phyloP scores from a whole-genome alignment of 345 rosid species.

The Hevea brasiliensis region DNA sequence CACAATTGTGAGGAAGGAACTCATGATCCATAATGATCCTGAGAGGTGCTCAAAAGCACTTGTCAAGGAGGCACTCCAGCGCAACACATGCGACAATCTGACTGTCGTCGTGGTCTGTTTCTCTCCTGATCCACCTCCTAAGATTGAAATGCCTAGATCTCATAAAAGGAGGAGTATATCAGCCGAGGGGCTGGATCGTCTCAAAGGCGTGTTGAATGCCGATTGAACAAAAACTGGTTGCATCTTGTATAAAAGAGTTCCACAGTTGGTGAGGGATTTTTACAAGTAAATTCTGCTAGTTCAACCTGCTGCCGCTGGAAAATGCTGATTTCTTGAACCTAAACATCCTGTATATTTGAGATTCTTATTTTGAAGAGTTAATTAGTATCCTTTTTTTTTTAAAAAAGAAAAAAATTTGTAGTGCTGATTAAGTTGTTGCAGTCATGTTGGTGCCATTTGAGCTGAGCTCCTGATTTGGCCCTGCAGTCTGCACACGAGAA shows the following conservation, averaged over 20 bases:
- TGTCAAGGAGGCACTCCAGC: conserved; percentile 83
- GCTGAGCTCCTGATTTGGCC: background rate
- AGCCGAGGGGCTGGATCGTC: conserved; percentile 86
- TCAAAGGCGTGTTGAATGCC: conserved; percentile 66
- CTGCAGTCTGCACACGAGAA: background rate
- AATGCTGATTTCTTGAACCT: background rate
- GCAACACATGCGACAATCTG: conserved; percentile 81
- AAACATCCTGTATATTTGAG: conserved; percentile 6
- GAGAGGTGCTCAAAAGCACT: conserved; percentile 59
- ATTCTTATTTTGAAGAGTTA: background rate
- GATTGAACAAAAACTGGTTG: background rate
- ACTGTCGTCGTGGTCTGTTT: conserved; percentile 79
- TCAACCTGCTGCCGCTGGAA: background rate
- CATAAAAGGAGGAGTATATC: conserved; percentile 90
- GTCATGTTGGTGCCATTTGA: background rate
- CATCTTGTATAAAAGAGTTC: background rate
- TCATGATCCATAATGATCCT: conserved; percentile 79
- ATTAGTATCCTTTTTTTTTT: background rate
- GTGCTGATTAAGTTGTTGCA: background rate
- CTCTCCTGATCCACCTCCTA: conserved; percentile 71
- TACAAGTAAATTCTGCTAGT: background rate
- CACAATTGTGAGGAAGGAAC: conserved; percentile 85
- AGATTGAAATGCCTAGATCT: conserved; percentile 65
- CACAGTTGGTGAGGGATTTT: background rate
- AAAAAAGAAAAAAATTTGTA: no score